Evolutionary conservation across 768 basidiomycete species (phyloP), one percentile per base, ranked within the genome.

Genomic region (Collybiopsis luxurians): DNA sequence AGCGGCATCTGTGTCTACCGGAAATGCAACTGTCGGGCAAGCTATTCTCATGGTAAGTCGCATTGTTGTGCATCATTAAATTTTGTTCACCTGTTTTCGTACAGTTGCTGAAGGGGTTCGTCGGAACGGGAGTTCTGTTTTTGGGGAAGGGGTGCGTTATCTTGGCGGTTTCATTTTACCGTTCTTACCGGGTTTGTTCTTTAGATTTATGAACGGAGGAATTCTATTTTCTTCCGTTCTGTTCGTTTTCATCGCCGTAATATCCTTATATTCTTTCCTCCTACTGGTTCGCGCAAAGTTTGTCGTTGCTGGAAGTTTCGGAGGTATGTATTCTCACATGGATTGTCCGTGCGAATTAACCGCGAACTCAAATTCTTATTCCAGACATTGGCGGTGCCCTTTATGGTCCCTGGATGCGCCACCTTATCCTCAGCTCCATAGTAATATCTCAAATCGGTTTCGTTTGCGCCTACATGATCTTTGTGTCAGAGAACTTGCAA

Each of bases 61-160:
- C 24, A 5, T 27, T 57, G 30, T 39, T 39, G 6, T 24, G 17
- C 3, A 30, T 58, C 46, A 57, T 46, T 47, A 50, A 57, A 40
- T 24, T 47, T 28, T 59, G 46, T 26, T 2, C 11, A 17, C 11
- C 54, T 23, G 26, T 30, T 31, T 28, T 17, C 39, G 59, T 38
- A 11, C 62, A 95, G 92, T 73, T 98, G 54, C 74, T 97, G 57
- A 98, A 98, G 72, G 85, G 90, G 1, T 98, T 98, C 64, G 86
- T 98, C 46, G 96, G 96, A 21, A 98, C 96, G 13, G 96, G 96
- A 15, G 89, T 99, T 10, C 70, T 99, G 34, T 98, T 99, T 75
- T 81, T 99, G 26, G 97, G 94, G 51, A 96, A 92, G 74, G 97
- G 87, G 89, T 94, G 70, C 65, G 23, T 17, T 31, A 15, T 23